Conservation (phyloP, 306 rosid genomes). For the Sicyos edulis region DNA sequence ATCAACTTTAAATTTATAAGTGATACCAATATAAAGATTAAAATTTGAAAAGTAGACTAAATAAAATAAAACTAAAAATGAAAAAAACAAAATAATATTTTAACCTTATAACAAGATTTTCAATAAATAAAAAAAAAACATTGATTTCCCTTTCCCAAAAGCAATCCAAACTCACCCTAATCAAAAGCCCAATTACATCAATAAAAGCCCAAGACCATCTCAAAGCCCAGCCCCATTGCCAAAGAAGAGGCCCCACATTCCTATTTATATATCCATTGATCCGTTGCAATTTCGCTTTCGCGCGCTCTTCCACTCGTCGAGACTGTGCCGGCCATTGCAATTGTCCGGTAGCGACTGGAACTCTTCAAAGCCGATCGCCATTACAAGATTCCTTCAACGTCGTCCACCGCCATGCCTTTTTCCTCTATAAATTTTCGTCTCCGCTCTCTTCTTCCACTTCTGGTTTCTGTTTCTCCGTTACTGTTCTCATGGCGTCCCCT, state of each 20-base stretch:
- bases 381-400: slow-evolving; percentile 11
- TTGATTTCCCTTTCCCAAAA: no score
- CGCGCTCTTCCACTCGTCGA: slow-evolving; percentile 16
- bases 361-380: slow-evolving; percentile 5
- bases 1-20: no score
- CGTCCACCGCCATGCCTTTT: neutral
- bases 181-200: neutral
- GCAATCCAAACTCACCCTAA: neutral
- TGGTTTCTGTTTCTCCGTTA: neutral
- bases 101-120: no score
- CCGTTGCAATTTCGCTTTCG: slow-evolving; percentile 14
- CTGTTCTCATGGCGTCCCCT: slow-evolving; percentile 20
- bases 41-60: no score
- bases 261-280: neutral
- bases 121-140: no score
- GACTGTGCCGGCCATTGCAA: slow-evolving; percentile 13
- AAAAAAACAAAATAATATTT: no score
- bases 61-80: no score
- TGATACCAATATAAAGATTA: no score
- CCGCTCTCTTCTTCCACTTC: neutral
- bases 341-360: slow-evolving; percentile 5
- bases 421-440: neutral
- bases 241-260: neutral
- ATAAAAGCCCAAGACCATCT: neutral
- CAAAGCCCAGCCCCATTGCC: neutral